phyloP scores from a whole-genome alignment of 106 monocot genomes.

The Dendrobium catenatum region DNA sequence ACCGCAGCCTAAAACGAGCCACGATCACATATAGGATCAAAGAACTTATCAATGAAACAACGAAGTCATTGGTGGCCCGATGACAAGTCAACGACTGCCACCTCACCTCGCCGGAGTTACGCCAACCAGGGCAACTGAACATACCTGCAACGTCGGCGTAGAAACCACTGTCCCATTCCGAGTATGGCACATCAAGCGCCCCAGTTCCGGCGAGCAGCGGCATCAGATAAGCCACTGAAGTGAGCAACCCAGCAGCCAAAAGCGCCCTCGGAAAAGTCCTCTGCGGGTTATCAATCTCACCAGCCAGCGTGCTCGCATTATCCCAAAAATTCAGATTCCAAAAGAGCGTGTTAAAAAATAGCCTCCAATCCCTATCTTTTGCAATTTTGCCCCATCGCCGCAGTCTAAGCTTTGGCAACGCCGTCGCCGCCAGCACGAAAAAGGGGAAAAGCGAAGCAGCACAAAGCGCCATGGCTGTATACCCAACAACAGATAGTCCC shows the following conservation, averaged over 20 bases:
- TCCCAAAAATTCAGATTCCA: constrained; percentile 94
- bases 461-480: constrained; percentile 50
- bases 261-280: constrained; percentile 64
- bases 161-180: constrained; percentile 54
- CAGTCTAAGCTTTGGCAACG: constrained; percentile 36
- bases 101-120: background rate
- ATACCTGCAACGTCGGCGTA: constrained; percentile 78
- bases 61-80: no score
- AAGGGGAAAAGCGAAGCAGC: constrained; percentile 52
- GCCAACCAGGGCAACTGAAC: background rate
- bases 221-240: constrained; percentile 60
- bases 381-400: constrained; percentile 39
- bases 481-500: constrained; percentile 66
- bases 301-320: constrained; percentile 80
- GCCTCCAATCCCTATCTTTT: constrained; percentile 49
- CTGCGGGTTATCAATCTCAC: constrained; percentile 70
- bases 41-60: no score
- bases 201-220: constrained; percentile 75
- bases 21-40: no score
- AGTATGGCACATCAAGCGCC: constrained; percentile 37
- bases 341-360: constrained; percentile 74
- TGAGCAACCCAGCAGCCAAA: constrained; percentile 44
- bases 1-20: no score
- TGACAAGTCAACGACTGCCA: background rate
- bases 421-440: constrained; percentile 37